phyloP scores from a whole-genome alignment of 257 asterid species.

The Scutellaria barbata region DNA sequence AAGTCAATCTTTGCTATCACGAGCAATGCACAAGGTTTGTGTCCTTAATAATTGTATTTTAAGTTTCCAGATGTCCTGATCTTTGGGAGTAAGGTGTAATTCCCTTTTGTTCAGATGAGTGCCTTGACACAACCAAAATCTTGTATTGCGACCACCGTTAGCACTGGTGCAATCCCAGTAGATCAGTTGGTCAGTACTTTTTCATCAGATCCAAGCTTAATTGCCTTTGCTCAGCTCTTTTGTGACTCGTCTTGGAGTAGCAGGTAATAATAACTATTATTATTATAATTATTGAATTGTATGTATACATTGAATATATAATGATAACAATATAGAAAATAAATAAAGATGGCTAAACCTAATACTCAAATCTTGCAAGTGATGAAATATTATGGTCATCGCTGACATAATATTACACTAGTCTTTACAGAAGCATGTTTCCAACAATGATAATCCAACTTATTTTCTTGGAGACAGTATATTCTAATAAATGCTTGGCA shows the following conservation, averaged over 20 bases:
- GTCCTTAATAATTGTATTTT: constrained; percentile 25
- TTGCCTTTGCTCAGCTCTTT: constrained; percentile 91
- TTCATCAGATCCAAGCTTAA: constrained; percentile 93
- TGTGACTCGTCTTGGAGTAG: constrained; percentile 73
- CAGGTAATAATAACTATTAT: constrained; percentile 44
- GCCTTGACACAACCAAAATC: constrained; percentile 64
- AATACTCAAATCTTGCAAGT: constrained; percentile 20
- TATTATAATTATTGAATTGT: no score
- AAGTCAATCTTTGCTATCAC: constrained; percentile 89
- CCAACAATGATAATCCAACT: no score
- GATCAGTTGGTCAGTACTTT: constrained; percentile 94
- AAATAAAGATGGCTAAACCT: neutral
- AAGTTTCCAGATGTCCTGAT: constrained; percentile 19
- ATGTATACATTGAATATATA: no score
- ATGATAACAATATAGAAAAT: no score
- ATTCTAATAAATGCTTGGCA: neutral
- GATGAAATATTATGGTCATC: neutral
- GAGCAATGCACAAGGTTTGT: constrained; percentile 92
- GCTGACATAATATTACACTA: neutral
- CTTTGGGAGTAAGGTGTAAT: constrained; percentile 33
- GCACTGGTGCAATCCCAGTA: constrained; percentile 62
- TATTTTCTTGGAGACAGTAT: neutral
- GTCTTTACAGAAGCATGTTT: no score
- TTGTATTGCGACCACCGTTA: constrained; percentile 42
- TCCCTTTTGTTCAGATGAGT: constrained; percentile 62